Conservation (phyloP, 768 basidiomycete species). For the Dentipellis sp. region DNA sequence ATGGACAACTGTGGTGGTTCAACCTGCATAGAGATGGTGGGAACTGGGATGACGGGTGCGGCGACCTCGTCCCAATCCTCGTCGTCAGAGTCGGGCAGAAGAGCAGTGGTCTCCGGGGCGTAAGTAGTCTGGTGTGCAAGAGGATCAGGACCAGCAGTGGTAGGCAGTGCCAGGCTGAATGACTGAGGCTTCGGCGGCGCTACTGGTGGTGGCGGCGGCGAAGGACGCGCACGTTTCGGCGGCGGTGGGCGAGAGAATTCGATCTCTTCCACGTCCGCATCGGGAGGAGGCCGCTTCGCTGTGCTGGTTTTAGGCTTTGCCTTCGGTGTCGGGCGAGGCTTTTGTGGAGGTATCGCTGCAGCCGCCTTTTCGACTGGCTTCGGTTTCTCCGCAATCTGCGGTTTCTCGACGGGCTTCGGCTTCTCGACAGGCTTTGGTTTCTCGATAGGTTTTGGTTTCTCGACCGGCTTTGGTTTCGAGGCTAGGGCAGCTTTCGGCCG, state of each 20-base stretch:
- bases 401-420: slow-evolving; percentile 8
- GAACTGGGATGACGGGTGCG: slow-evolving; percentile 13
- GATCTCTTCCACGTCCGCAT: slow-evolving; percentile 39
- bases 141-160: slow-evolving; percentile 10
- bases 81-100: slow-evolving; percentile 28
- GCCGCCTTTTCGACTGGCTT: slow-evolving; percentile 5
- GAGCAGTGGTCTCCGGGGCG: slow-evolving; percentile 8
- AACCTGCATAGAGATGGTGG: slow-evolving; percentile 8
- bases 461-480: neutral
- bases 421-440: slow-evolving; percentile 7
- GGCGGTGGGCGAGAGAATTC: slow-evolving; percentile 39
- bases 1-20: slow-evolving; percentile 21
- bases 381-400: neutral
- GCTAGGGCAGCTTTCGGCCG: neutral
- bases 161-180: slow-evolving; percentile 30
- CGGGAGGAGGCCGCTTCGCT: slow-evolving; percentile 3
- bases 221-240: slow-evolving; percentile 22
- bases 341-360: neutral
- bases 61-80: slow-evolving; percentile 48
- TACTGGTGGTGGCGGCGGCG: slow-evolving; percentile 18
- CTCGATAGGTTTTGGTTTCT: neutral
- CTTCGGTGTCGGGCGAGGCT: slow-evolving; percentile 13
- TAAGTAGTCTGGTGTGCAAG: slow-evolving; percentile 17
- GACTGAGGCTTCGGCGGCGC: slow-evolving; percentile 10
- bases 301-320: slow-evolving; percentile 18